phyloP scores from a whole-genome alignment of 495 filamentous ascomycete species.

The Cercophora newfieldiana region DNA sequence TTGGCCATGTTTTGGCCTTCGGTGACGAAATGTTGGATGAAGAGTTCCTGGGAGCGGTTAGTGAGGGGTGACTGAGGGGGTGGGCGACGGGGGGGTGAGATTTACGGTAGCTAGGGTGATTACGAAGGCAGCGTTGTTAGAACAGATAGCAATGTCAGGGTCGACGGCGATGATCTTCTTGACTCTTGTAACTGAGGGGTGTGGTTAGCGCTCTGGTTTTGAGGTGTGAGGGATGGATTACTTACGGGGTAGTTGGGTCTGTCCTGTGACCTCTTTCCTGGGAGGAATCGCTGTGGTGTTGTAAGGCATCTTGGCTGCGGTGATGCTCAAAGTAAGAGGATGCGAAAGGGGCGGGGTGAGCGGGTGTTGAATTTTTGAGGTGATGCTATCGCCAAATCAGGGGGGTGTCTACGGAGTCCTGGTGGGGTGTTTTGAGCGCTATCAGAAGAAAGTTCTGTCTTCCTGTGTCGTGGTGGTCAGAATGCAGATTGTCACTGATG shows the following conservation, averaged over 20 bases:
- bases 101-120: conserved; percentile 85
- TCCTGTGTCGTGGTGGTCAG: background rate
- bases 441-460: background rate
- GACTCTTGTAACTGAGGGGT: conserved; percentile 76
- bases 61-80: background rate
- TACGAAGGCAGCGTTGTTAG: conserved; percentile 91
- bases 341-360: background rate
- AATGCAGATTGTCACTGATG: background rate
- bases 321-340: background rate
- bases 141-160: conserved; percentile 78
- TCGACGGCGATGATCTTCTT: conserved; percentile 92
- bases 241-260: conserved; percentile 82
- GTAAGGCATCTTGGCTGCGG: conserved; percentile 69
- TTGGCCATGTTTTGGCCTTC: conserved; percentile 87
- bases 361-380: background rate
- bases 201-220: conserved; percentile 16
- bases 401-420: background rate
- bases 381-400: background rate
- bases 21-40: conserved; percentile 86
- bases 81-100: background rate
- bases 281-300: conserved; percentile 81
- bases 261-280: conserved; percentile 79
- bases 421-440: background rate
- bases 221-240: background rate
- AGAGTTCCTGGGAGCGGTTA: conserved; percentile 70